Evolutionary conservation across 1,284 basidiomycete genomes (phyloP).

Genomic region (Moesziomyces aphidis): DNA sequence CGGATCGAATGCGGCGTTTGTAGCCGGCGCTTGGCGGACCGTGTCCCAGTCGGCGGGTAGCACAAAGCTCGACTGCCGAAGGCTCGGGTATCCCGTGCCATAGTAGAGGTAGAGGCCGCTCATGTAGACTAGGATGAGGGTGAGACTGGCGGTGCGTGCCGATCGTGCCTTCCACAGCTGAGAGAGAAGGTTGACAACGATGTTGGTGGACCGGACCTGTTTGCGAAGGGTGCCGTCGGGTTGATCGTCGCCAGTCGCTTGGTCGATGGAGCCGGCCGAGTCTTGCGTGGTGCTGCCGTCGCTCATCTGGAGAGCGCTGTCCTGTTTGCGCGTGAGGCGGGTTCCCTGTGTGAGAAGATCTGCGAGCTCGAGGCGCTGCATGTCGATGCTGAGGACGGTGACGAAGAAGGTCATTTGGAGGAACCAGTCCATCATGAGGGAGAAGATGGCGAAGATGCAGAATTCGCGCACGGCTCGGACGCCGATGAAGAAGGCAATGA

Average conservation of each 20-base stretch:
- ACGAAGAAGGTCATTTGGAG: slow-evolving; percentile 91
- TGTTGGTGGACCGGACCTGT: slow-evolving; percentile 18
- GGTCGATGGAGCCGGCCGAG: slow-evolving; percentile 9
- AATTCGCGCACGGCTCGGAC: slow-evolving; percentile 89
- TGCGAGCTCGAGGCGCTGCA: slow-evolving; percentile 80
- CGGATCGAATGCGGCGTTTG: slow-evolving; percentile 49
- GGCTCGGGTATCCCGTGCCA: slow-evolving; percentile 53
- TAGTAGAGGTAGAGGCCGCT: slow-evolving; percentile 62
- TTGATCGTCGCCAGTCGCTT: slow-evolving; percentile 6
- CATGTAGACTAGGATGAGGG: slow-evolving; percentile 66
- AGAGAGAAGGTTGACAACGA: slow-evolving; percentile 22
- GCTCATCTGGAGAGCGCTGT: slow-evolving; percentile 3
- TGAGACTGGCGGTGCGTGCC: slow-evolving; percentile 83
- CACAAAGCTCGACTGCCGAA: slow-evolving; percentile 33
- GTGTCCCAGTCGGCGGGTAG: slow-evolving; percentile 36
- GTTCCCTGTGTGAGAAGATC: slow-evolving; percentile 58
- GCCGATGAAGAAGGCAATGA: slow-evolving; percentile 79
- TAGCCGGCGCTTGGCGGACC: slow-evolving; percentile 4
- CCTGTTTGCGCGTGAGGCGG: slow-evolving; percentile 29
- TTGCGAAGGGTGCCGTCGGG: slow-evolving; percentile 8
- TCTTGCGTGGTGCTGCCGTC: slow-evolving; percentile 15
- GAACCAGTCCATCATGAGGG: slow-evolving; percentile 95
- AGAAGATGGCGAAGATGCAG: slow-evolving; percentile 91
- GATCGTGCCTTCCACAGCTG: slow-evolving; percentile 73
- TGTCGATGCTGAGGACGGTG: slow-evolving; percentile 88